A percentile compares a stretch with the other conserved stretches of the same genome.
Evolutionary conservation across 2,329 filamentous ascomycete genomes (phyloP).

Genomic region (Cladosporium phlei): DNA sequence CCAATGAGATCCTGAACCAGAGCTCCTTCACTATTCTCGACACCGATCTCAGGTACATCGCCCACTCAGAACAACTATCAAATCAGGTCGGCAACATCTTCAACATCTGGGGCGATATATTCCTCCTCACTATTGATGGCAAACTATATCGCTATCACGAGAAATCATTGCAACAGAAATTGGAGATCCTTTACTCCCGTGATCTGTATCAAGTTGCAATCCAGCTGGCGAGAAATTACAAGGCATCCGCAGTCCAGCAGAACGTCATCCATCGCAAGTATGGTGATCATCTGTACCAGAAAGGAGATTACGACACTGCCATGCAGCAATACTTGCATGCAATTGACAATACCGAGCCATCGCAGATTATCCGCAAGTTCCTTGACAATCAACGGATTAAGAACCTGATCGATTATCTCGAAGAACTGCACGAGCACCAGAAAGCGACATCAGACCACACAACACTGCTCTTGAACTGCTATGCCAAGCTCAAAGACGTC

Average conservation of each 20-base stretch:
- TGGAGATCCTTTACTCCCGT: slow-evolving; percentile 89
- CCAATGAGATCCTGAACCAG: slow-evolving; percentile 77
- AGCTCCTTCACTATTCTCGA: slow-evolving; percentile 90
- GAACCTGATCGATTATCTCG: slow-evolving; percentile 93
- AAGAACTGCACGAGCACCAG: slow-evolving; percentile 90
- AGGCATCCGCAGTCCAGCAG: slow-evolving; percentile 73
- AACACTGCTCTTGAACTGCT: slow-evolving; percentile 90
- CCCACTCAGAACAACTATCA: slow-evolving; percentile 79
- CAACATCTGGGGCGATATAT: slow-evolving; percentile 85
- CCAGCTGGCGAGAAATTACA: slow-evolving; percentile 83
- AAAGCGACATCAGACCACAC: slow-evolving; percentile 94
- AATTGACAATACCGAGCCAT: slow-evolving; percentile 93
- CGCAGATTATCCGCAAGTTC: slow-evolving; percentile 94
- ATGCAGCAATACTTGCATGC: slow-evolving; percentile 98
- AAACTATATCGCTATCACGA: slow-evolving; percentile 90
- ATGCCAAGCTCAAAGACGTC: slow-evolving; percentile 95
- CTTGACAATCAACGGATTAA: slow-evolving; percentile 96
- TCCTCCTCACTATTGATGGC: slow-evolving; percentile 83
- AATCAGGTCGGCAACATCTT: slow-evolving; percentile 77
- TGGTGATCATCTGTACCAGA: slow-evolving; percentile 90
- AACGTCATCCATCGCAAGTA: slow-evolving; percentile 91
- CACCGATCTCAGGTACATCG: slow-evolving; percentile 81
- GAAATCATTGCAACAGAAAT: slow-evolving; percentile 80
- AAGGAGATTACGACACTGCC: slow-evolving; percentile 93
- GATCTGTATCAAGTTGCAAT: slow-evolving; percentile 91